Percentiles rank a stretch among this genome's conserved stretches.
phyloP scores from a whole-genome alignment of 805 yeast species.

The Cyberlindnera xishuangbannaensis region DNA sequence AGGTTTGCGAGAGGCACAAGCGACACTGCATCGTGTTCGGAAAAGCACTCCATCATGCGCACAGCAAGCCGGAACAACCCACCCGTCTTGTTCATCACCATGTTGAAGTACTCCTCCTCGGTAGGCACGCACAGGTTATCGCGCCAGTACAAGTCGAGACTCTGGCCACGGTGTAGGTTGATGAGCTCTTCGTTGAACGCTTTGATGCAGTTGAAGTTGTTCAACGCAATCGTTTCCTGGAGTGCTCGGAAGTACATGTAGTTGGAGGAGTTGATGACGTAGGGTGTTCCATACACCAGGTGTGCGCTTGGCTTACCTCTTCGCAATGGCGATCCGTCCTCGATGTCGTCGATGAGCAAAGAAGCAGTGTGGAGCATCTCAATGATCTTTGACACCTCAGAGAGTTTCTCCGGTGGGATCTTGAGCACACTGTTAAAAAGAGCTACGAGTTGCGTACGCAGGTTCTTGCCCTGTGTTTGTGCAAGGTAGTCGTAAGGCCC shows the following conservation, averaged over 20 bases:
- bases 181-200: conserved; percentile 68
- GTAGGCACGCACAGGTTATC: conserved; percentile 55
- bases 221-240: conserved; percentile 35
- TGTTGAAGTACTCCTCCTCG: conserved; percentile 58
- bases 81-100: conserved; percentile 89
- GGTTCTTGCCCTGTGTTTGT: conserved; percentile 23
- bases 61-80: conserved; percentile 79
- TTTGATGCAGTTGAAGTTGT: conserved; percentile 22
- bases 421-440: conserved; percentile 49
- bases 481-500: conserved; percentile 22
- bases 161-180: conserved; percentile 85
- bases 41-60: conserved; percentile 46
- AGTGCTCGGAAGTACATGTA: conserved; percentile 57
- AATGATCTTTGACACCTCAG: conserved; percentile 40
- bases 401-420: conserved; percentile 35
- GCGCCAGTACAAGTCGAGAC: conserved; percentile 85
- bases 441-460: conserved; percentile 33
- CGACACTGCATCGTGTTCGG: conserved; percentile 14
- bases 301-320: conserved; percentile 82
- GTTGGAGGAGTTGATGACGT: conserved; percentile 78
- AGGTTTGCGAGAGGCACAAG: conserved; percentile 62
- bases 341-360: conserved; percentile 79
- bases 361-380: conserved; percentile 63
- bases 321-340: conserved; percentile 65
- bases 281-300: conserved; percentile 66